Conservation (phyloP, 2,329 filamentous ascomycete species). For the Byssoonygena ceratinophila region DNA sequence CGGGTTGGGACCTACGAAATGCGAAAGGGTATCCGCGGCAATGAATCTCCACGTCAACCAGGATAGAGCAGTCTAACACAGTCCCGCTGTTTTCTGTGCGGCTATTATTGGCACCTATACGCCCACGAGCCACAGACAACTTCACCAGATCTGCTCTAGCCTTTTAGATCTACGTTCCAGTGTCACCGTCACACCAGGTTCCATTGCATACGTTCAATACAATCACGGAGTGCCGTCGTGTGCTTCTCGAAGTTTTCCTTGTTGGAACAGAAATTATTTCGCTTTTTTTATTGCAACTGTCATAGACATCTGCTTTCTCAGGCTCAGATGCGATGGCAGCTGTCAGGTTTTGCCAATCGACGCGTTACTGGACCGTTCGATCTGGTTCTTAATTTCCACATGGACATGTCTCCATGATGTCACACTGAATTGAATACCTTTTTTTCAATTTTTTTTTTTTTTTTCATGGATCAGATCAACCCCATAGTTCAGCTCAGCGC, state of each 20-base stretch:
- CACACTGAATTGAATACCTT: background rate
- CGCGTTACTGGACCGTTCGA: no score
- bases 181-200: background rate
- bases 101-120: background rate
- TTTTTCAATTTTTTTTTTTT: background rate
- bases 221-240: no score
- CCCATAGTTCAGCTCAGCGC: background rate
- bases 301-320: no score
- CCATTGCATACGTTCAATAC: background rate
- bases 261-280: background rate
- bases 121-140: background rate
- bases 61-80: background rate
- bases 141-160: background rate
- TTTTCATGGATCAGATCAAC: no score
- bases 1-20: no score
- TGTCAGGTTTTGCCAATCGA: background rate
- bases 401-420: background rate
- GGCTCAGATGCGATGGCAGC: no score
- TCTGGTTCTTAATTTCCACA: background rate
- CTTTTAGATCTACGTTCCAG: background rate
- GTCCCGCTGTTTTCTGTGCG: no score
- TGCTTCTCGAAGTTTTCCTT: background rate
- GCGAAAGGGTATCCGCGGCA: no score
- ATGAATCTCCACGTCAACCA: background rate
- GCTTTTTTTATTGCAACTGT: no score